These are phyloP conservation scores for Alternaria rosae DNA, from an alignment of 2,329 filamentous ascomycete genomes.

Conservation along the genomic window DNA sequence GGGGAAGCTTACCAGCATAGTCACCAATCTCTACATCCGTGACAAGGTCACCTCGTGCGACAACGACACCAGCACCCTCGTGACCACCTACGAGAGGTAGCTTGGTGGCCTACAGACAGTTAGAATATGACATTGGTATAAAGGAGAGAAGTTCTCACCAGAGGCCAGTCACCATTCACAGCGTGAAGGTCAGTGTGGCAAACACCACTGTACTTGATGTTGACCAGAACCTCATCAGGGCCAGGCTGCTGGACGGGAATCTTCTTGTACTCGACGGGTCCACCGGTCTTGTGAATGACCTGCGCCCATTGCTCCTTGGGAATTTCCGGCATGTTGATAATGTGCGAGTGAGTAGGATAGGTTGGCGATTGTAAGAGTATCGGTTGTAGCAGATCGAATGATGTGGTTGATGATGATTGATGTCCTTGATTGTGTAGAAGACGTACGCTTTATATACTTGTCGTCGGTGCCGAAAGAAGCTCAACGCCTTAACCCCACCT, in stretches of 20 bases:
- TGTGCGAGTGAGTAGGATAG: not conserved
- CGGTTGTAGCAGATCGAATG: conserved; percentile 15
- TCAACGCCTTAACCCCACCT: conserved; percentile 22
- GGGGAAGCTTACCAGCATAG: conserved; percentile 62
- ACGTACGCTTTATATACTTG: conserved; percentile 30
- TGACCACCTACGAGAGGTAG: conserved; percentile 84
- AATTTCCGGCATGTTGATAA: conserved; percentile 62
- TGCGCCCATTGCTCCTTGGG: conserved; percentile 90
- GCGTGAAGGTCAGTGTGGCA: conserved; percentile 88
- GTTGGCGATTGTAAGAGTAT: not conserved
- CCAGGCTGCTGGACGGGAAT: conserved; percentile 83
- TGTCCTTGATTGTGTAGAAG: conserved; percentile 1
- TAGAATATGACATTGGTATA: conserved; percentile 13
- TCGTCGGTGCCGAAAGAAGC: conserved; percentile 5
- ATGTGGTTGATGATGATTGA: conserved; percentile 17
- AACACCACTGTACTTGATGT: conserved; percentile 88
- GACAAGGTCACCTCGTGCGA: conserved; percentile 79
- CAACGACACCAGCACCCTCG: conserved; percentile 81
- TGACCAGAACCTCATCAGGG: conserved; percentile 89
- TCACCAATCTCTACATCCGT: conserved; percentile 79
- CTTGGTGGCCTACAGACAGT: conserved; percentile 64
- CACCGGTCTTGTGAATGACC: conserved; percentile 83
- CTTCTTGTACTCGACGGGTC: conserved; percentile 74
- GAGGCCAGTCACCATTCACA: conserved; percentile 88
- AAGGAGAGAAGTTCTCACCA: conserved; percentile 50